Conservation (phyloP, 768 basidiomycete species). For the Russula compacta region DNA sequence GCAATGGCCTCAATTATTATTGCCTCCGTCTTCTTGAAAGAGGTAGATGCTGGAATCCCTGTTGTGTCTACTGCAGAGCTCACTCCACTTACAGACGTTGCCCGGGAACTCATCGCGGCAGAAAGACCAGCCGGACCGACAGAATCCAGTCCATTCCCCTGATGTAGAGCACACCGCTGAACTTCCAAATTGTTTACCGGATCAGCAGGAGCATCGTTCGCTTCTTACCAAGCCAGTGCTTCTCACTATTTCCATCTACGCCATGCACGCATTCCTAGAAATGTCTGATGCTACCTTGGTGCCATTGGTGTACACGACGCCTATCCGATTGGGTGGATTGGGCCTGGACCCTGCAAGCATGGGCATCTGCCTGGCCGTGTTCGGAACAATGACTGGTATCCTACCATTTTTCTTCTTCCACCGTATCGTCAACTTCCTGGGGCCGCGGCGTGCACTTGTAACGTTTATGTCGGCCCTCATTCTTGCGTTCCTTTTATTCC, state of each 20-base stretch:
- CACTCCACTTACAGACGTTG: conserved; percentile 25
- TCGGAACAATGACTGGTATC: not conserved
- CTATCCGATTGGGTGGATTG: not conserved
- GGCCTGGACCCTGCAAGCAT: not conserved
- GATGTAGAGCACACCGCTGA: not conserved
- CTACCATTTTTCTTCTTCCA: not conserved
- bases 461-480: no score
- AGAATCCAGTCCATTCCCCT: not conserved
- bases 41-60: conserved; percentile 23
- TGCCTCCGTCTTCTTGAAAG: conserved; percentile 22
- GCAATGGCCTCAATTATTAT: conserved; percentile 24
- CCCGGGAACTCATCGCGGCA: conserved; percentile 18
- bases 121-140: conserved; percentile 1
- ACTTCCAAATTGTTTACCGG: not conserved
- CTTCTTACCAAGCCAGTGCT: not conserved
- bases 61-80: conserved; percentile 28
- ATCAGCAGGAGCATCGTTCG: not conserved
- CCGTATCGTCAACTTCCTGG: not conserved
- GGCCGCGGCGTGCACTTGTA: not conserved
- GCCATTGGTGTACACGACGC: not conserved
- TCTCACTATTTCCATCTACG: not conserved
- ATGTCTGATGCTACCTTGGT: not conserved
- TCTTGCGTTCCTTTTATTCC: no score
- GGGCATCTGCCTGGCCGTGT: not conserved
- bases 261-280: not conserved